These are phyloP conservation scores for Cordyceps tenuipes DNA, from an alignment of 2,329 filamentous ascomycete genomes.

Conservation along the genomic window DNA sequence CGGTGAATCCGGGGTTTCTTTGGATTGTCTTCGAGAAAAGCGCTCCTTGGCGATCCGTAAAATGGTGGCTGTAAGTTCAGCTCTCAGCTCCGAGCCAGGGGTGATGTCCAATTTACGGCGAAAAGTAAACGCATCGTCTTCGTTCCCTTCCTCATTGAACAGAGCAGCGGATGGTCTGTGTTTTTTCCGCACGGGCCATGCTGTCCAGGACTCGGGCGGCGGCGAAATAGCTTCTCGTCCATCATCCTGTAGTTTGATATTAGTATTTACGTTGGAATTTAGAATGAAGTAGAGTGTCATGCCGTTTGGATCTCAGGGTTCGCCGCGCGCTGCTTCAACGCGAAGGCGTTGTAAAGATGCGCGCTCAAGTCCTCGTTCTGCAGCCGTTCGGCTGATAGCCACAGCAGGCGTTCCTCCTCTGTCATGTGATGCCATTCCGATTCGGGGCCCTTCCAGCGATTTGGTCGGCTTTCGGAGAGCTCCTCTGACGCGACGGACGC, in stretches of 20 bases:
- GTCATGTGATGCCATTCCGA: constrained; percentile 61
- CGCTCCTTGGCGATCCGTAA: constrained; percentile 59
- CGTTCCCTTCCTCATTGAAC: constrained; percentile 35
- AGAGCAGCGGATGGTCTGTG: constrained; percentile 53
- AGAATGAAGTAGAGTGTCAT: constrained; percentile 8
- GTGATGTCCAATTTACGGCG: constrained; percentile 33
- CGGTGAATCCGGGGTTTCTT: constrained; percentile 14
- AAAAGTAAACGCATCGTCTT: constrained; percentile 44
- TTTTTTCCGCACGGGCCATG: constrained; percentile 66
- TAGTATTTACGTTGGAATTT: not conserved
- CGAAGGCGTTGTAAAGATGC: constrained; percentile 74
- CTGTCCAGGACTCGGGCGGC: constrained; percentile 62
- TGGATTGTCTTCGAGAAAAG: constrained; percentile 33
- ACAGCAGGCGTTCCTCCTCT: constrained; percentile 52
- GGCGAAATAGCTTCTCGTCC: constrained; percentile 33
- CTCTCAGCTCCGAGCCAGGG: constrained; percentile 57
- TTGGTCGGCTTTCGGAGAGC: constrained; percentile 48
- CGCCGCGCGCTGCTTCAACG: constrained; percentile 43
- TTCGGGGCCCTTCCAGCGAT: constrained; percentile 61
- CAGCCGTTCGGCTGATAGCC: constrained; percentile 53
- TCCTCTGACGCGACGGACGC: constrained; percentile 39
- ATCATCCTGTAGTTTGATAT: constrained; percentile 18
- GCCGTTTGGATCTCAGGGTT: constrained; percentile 23
- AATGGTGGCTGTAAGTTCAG: constrained; percentile 59
- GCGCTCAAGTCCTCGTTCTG: constrained; percentile 59